These are phyloP conservation scores for Solanum chmielewskii DNA, from an alignment of 257 asterid species.

Conservation along the genomic window DNA sequence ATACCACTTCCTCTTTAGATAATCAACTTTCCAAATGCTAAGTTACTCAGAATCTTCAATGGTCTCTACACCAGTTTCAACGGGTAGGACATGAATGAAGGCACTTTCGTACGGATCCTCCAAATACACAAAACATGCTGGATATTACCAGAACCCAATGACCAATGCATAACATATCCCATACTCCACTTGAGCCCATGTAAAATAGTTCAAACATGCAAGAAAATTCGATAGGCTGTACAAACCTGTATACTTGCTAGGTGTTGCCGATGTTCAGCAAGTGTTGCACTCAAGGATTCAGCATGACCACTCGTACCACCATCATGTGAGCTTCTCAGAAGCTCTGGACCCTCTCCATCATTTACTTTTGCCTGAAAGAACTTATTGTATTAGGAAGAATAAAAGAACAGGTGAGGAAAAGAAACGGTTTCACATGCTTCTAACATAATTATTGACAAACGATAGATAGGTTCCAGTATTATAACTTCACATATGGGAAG, in stretches of 20 bases:
- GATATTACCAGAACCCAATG: background rate
- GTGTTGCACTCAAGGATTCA: slow-evolving; percentile 81
- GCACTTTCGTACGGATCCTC: background rate
- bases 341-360: slow-evolving; percentile 96
- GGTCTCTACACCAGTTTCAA: background rate
- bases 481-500: background rate
- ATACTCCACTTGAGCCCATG: background rate
- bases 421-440: background rate
- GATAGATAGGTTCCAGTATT: background rate
- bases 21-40: background rate
- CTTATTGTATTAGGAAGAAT: background rate
- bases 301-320: slow-evolving; percentile 75
- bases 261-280: slow-evolving; percentile 88
- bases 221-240: background rate
- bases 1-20: background rate
- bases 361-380: slow-evolving; percentile 73
- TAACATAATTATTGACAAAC: background rate
- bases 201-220: background rate
- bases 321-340: slow-evolving; percentile 60
- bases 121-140: background rate
- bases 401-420: background rate
- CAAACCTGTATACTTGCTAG: slow-evolving; percentile 93
- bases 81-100: background rate
- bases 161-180: background rate
- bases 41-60: background rate